A percentile compares a stretch with the other conserved stretches of the same genome.
phyloP scores from a whole-genome alignment of 2,329 filamentous ascomycete species.

The Ceratocystis alfenasii region DNA sequence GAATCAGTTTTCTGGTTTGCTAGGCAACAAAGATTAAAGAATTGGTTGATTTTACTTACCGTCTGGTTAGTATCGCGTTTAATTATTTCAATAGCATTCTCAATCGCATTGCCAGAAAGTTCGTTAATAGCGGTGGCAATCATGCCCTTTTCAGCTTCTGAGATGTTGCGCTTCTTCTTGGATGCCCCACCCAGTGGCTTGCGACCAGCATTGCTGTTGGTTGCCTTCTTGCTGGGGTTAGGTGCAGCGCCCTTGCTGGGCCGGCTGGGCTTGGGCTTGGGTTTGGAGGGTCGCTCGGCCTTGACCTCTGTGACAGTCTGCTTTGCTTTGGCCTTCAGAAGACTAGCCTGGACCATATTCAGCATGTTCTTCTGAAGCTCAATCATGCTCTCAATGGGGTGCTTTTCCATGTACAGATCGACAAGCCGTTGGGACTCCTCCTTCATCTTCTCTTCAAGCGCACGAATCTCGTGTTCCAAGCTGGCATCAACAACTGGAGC shows the following conservation, averaged over 20 bases:
- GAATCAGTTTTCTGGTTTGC: constrained; percentile 15
- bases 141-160: constrained; percentile 76
- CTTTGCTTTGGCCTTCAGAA: constrained; percentile 59
- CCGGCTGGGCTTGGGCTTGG: constrained; percentile 42
- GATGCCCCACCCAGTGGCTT: constrained; percentile 30
- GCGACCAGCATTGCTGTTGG: constrained; percentile 27
- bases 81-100: constrained; percentile 77
- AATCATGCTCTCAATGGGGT: constrained; percentile 41
- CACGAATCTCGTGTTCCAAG: constrained; percentile 38
- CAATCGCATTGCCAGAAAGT: constrained; percentile 65
- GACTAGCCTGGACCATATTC: constrained; percentile 54
- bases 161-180: constrained; percentile 47
- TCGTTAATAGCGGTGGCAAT: constrained; percentile 78
- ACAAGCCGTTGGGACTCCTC: constrained; percentile 50
- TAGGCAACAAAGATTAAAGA: too few relatives aligned
- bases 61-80: constrained; percentile 69
- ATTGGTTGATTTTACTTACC: constrained; percentile 40
- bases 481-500: constrained; percentile 32
- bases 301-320: constrained; percentile 39
- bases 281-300: constrained; percentile 47
- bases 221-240: constrained; percentile 34
- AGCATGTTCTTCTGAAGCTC: constrained; percentile 51
- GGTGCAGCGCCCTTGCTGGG: constrained; percentile 27
- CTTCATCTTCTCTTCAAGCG: constrained; percentile 40
- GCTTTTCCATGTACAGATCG: constrained; percentile 39